Evolutionary conservation across 257 asterid species (phyloP).

Genomic region (Solanum chaucha): DNA sequence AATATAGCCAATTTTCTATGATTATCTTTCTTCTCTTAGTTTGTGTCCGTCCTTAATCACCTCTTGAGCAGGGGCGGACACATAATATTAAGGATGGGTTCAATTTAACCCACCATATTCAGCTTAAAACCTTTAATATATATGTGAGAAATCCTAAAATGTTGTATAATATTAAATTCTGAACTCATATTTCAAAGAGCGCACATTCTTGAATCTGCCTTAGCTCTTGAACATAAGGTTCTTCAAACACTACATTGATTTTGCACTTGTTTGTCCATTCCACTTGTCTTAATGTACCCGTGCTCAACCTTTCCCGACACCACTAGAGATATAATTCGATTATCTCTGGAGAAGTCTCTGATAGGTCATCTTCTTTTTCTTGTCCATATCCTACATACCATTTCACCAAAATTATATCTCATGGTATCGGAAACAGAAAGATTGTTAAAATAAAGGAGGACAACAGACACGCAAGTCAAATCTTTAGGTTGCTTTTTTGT

Average conservation of each 20-base stretch:
- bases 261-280: background rate
- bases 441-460: background rate
- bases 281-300: background rate
- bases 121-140: background rate
- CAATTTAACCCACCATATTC: background rate
- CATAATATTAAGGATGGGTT: background rate
- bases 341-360: slow-evolving; percentile 8
- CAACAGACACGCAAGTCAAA: background rate
- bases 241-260: background rate
- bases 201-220: background rate
- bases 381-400: background rate
- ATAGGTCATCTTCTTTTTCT: slow-evolving; percentile 16
- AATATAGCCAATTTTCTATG: background rate
- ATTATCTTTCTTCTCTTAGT: background rate
- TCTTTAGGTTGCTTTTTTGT: background rate
- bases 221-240: background rate
- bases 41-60: background rate
- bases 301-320: background rate
- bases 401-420: background rate
- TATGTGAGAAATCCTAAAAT: background rate
- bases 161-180: background rate
- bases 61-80: background rate
- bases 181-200: background rate
- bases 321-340: background rate
- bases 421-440: background rate